Base-by-base conservation (phyloP, 345 rosid genomes). In the Dipteronia sinensis region DNA sequence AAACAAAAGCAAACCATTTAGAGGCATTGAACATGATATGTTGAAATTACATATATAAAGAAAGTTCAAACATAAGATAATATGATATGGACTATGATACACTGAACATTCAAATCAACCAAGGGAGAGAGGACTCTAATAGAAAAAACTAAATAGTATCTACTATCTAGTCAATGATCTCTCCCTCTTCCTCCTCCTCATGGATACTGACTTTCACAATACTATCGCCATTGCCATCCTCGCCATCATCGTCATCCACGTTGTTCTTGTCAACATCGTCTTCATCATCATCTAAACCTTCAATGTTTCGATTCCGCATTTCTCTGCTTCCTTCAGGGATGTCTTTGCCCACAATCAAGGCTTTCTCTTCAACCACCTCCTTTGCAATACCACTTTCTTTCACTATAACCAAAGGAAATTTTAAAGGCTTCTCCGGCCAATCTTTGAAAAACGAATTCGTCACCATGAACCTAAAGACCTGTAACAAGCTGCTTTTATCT, bases 401-500 rank as follows among this genome's bases (percentile, higher is more conserved):
- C 29, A 85, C 85, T 47, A 71, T 76, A 49, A 91, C 92, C 67
- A 20, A 13, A 55, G 94, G 98, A 81, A 84, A 89, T 70, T 87
- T 80, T 79, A 94, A 71, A 19, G 95, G 85, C 80, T 88, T 83
- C 76, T 88, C 92, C 6, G 92, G 92, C 79, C 81, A 82, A 70
- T 88, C 91, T 71, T 89, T 77, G 75, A 94, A 87, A 87, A 88
- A 91, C 19, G 93, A 81, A 82, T 96, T 96, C 65, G 67, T 76
- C 23, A 82, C 93, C 89, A 96, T 84, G 89, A 94, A 91, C 78
- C 92, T 85, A 49, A 92, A 81, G 47, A 83, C 91, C 85, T 94
- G 99, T 77, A 96, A 78, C 83, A 96, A 78, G 11, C 42, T 85
- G 67, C 38, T 81, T 78, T 91, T 89, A 25, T 92, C 97, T 87